These are phyloP conservation scores for Aspergillus phoenicis DNA, from an alignment of 2,329 filamentous ascomycete species.

Conservation along the genomic window DNA sequence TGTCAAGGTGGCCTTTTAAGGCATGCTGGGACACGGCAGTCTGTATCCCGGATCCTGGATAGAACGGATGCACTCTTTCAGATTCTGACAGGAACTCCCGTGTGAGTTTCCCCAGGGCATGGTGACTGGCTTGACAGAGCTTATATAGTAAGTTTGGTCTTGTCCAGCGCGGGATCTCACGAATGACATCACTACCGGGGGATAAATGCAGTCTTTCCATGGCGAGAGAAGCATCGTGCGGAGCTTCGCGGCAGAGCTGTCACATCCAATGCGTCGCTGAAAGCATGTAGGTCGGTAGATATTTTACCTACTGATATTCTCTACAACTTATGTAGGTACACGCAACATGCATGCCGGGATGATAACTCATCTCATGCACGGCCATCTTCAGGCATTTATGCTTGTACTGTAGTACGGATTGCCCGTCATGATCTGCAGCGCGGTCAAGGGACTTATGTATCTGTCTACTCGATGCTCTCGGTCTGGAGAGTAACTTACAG, in stretches of 20 bases:
- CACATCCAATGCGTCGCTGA: slow-evolving; percentile 4
- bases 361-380: neutral
- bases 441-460: neutral
- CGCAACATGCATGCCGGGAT: slow-evolving; percentile 14
- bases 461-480: neutral
- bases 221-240: slow-evolving; percentile 4
- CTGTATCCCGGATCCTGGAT: neutral
- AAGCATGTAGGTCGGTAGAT: slow-evolving; percentile 9
- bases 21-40: neutral
- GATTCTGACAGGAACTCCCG: neutral
- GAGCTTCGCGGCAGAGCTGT: slow-evolving; percentile 9
- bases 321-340: slow-evolving; percentile 14
- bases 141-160: neutral
- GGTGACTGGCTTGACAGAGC: neutral
- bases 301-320: neutral
- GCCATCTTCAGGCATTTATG: neutral
- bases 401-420: neutral
- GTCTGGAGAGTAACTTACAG: neutral
- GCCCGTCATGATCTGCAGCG: slow-evolving; percentile 5
- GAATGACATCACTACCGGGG: neutral
- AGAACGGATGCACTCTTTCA: neutral
- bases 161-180: neutral
- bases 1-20: slow-evolving; percentile 26
- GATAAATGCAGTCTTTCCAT: neutral
- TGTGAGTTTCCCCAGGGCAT: neutral